Evolutionary conservation across 768 basidiomycete genomes (phyloP), one percentile per base, ranked within the genome.

Genomic region (Mycena latifolia): DNA sequence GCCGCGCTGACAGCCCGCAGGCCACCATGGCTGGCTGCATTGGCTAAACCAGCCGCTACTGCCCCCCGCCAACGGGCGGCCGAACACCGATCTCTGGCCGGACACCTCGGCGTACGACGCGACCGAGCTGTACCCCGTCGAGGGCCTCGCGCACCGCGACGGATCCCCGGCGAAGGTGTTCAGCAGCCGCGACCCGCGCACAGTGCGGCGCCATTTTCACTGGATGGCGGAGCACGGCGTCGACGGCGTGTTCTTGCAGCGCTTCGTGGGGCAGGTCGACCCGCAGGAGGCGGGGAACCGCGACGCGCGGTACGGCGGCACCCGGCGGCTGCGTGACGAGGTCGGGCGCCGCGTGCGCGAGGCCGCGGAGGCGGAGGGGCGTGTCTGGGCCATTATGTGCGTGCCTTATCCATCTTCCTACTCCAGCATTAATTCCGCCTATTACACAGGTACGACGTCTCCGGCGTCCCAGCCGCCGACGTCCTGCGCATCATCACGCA

Each of bases 151-250:
- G 46, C 82, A 82, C 7, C 73, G 81, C 41, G 74, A 81, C 10
- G 90, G 89, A 4, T 83, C 88, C 20, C 90, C 89, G 47, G 86
- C 87, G 8, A 83, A 88, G 64, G 78, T 95, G 17, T 95, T 95
- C 77, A 94, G 93, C 1, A 93, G 92, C 3, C 85, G 93, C 37
- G 85, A 94, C 74, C 83, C 88, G 18, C 86, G 86, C 73, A 94
- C 93, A 0, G 93, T 94, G 8, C 85, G 85, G 71, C 79, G 89
- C 39, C 92, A 93, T 74, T 92, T 92, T 74, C 84, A 86, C 69
- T 93, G 92, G 93, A 95, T 95, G 94, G 92, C 92, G 7, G 79
- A 87, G 69, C 89, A 92, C 67, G 88, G 89, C 48, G 86, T 95
- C 41, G 92, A 94, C 65, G 94, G 93, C 15, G 92, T 86, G 2